Evolutionary conservation across 2,329 filamentous ascomycete species (phyloP), one percentile per base, ranked within the genome.

Genomic region (Pseudocercospora fijiensis): DNA sequence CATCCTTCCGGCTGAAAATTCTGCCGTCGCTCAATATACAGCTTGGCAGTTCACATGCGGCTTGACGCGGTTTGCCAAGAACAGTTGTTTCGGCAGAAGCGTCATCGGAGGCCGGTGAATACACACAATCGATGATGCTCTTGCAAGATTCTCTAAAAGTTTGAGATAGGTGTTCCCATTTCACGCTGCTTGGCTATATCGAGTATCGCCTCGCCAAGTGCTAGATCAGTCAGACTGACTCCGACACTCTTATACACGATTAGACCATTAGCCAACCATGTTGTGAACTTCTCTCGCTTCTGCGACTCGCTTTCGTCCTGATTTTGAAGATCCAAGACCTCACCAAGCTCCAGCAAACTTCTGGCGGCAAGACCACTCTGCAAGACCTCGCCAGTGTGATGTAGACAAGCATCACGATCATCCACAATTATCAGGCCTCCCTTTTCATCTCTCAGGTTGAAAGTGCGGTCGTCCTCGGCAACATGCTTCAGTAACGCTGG

Each of bases 201-300:
- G 28, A 67, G 56, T 4, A 67, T 65, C 11, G 61, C 66, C 52
- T 67, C 62, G 7, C 66, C 66, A 13, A 57, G 53, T 8, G 79
- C 77, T 52, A 83, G 67, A 72, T 83, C 81, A 78, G 83, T 84
- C 45, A 83, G 74, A 0, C 80, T 81, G 70, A 84, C 77, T 0
- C 82, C 82, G 7, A 84, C 81, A 64, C 81, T 82, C 67, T 84
- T 84, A 55, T 82, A 83, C 1, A 84, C 71, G 28, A 82, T 75
- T 70, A 80, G 80, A 1, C 74, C 76, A 0, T 73, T 68, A n/a
- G 70, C 62, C 0, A 75, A 67, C 70, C 67, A 70, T 0, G 70
- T 37, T 4, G 65, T 63, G 1, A 69, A 57, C 1, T 65, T 64
- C 1, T 45, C 26, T 18, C 13, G 18, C 26, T 52, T 27, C 26